Percentiles rank a stretch among this genome's conserved stretches.
phyloP scores from a whole-genome alignment of 306 rosid species.

The Sindora glabra region DNA sequence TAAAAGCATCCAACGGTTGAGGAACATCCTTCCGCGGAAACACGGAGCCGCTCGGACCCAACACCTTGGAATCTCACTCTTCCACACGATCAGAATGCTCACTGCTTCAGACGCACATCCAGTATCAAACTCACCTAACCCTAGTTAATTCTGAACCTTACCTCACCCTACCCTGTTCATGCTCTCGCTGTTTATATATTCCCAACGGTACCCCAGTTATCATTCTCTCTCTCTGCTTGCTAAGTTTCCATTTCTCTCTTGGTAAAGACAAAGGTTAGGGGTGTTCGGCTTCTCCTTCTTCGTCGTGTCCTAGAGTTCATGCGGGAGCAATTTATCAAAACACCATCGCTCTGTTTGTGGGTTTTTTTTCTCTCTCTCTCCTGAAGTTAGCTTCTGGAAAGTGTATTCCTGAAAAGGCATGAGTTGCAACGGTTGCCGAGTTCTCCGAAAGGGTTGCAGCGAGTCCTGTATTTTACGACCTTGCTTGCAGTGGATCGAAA shows the following conservation, averaged over 20 bases:
- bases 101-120: too few species aligned
- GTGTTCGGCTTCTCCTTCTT: background rate
- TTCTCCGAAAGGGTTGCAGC: conserved; percentile 97
- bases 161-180: background rate
- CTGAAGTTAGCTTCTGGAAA: background rate
- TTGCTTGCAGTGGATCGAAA: conserved; percentile 86
- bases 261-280: conserved; percentile 16
- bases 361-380: background rate
- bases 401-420: too few species aligned
- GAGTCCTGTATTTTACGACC: conserved; percentile 84
- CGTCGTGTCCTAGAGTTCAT: background rate
- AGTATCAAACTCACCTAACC: conserved; percentile 38
- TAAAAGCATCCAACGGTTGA: conserved; percentile 74
- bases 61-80: conserved; percentile 74
- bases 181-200: conserved; percentile 29
- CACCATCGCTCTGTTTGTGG: too few species aligned
- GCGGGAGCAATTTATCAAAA: conserved; percentile 15
- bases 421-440: conserved; percentile 99
- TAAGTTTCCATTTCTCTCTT: conserved; percentile 14
- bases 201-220: too few species aligned
- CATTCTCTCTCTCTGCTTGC: too few species aligned
- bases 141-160: conserved; percentile 22
- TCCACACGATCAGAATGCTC: conserved; percentile 15
- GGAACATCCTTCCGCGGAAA: conserved; percentile 92
- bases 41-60: conserved; percentile 99